Evolutionary conservation across 371 early-diverging fungal genomes (phyloP).

Genomic region (Mucor mucedo): DNA sequence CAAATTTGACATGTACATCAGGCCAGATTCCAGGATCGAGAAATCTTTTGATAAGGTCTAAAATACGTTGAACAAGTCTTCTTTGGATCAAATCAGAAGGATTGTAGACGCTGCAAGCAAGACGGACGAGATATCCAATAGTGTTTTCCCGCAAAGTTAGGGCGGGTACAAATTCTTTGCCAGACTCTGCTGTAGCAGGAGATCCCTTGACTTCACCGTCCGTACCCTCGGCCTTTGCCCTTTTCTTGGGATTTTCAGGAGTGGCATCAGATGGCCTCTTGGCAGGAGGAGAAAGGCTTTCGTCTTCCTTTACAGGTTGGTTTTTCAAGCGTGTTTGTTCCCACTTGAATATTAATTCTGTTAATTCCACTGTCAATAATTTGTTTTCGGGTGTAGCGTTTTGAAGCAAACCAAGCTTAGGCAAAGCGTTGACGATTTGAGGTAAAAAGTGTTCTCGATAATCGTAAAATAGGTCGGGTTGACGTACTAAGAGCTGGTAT

Average conservation of each 20-base stretch:
- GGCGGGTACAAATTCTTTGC: conserved; percentile 58
- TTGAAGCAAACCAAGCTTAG: conserved; percentile 89
- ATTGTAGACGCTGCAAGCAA: conserved; percentile 70
- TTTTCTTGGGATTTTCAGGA: conserved; percentile 17
- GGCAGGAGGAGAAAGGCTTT: conserved; percentile 4
- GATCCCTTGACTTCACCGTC: conserved; percentile 11
- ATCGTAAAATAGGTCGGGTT: conserved; percentile 88
- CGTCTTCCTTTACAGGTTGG: conserved; percentile 24
- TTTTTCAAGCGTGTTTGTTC: conserved; percentile 62
- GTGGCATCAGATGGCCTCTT: conserved; percentile 22
- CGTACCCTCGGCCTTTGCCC: conserved; percentile 13
- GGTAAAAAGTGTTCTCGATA: conserved; percentile 88
- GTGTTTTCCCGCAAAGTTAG: conserved; percentile 67
- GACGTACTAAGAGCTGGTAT: conserved; percentile 88
- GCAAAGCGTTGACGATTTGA: conserved; percentile 83
- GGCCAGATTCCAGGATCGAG: conserved; percentile 64
- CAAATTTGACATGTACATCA: conserved; percentile 62
- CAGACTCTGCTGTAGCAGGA: not conserved
- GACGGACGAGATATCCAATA: conserved; percentile 74
- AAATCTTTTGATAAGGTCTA: conserved; percentile 67
- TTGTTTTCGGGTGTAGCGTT: conserved; percentile 89
- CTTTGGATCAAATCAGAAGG: conserved; percentile 54
- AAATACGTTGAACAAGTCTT: conserved; percentile 63
- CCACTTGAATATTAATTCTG: conserved; percentile 90
- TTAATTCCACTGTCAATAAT: conserved; percentile 84